Percentiles rank a stretch among this genome's conserved stretches.
These are phyloP conservation scores for Wickerhamiella bombiphila DNA, from an alignment of 805 yeast genomes.

Conservation along the genomic window DNA sequence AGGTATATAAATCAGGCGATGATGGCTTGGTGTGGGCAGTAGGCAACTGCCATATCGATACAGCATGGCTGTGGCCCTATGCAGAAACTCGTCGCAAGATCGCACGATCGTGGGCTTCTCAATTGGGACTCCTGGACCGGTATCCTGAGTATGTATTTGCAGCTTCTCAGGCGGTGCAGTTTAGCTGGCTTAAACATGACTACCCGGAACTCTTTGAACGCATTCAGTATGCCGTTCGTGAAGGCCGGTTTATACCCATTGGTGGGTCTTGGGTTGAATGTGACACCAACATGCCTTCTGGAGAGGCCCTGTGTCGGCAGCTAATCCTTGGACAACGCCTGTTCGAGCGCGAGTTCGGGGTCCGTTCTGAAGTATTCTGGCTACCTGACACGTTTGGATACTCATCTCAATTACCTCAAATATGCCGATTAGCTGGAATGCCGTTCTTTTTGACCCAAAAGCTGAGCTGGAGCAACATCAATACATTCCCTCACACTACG, in stretches of 20 bases:
- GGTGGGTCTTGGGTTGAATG: constrained; percentile 99
- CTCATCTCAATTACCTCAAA: constrained; percentile 87
- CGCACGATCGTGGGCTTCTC: constrained; percentile 92
- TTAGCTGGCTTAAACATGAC: constrained; percentile 75
- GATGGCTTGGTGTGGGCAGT: constrained; percentile 49
- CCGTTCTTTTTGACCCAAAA: constrained; percentile 82
- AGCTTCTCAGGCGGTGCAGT: constrained; percentile 94
- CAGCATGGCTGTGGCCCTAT: constrained; percentile 99
- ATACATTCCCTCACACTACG: constrained; percentile 74
- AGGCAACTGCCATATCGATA: constrained; percentile 94
- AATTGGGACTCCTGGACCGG: constrained; percentile 63
- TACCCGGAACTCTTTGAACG: constrained; percentile 66
- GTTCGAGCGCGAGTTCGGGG: constrained; percentile 65
- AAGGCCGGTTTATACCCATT: constrained; percentile 70
- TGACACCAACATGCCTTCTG: constrained; percentile 90
- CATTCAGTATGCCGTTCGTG: constrained; percentile 45
- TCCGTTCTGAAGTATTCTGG: constrained; percentile 70
- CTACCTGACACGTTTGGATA: constrained; percentile 96
- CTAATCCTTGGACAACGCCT: constrained; percentile 82
- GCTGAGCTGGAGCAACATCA: constrained; percentile 91
- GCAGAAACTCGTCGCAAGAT: constrained; percentile 89
- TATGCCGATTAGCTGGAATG: constrained; percentile 77
- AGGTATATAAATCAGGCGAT: constrained; percentile 31
- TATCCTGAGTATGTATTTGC: constrained; percentile 91
- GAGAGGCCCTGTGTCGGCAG: constrained; percentile 82